These are phyloP conservation scores for Coemansia sp. DNA, from an alignment of 192 early-diverging fungal genomes.

Conservation along the genomic window DNA sequence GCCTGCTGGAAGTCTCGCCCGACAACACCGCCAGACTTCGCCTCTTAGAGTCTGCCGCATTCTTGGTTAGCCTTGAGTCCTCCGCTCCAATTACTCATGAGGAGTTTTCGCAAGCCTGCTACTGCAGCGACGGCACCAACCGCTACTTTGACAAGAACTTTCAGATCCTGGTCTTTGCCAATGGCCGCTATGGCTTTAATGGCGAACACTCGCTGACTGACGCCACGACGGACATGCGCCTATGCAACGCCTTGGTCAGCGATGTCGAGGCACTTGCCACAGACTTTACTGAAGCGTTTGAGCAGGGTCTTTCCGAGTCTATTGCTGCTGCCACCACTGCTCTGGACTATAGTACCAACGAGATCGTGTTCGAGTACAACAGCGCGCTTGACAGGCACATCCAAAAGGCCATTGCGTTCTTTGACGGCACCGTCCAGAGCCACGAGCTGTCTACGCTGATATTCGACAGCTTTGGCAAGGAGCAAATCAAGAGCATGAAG, in stretches of 20 bases:
- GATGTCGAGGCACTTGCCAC: slow-evolving; percentile 44
- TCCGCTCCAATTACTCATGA: slow-evolving; percentile 65
- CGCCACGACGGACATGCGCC: slow-evolving; percentile 73
- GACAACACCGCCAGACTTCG: slow-evolving; percentile 63
- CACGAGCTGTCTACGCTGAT: slow-evolving; percentile 67
- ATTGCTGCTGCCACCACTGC: slow-evolving; percentile 12
- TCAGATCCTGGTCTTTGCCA: slow-evolving; percentile 77
- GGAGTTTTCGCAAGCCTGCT: slow-evolving; percentile 72
- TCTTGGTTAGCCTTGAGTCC: slow-evolving; percentile 78
- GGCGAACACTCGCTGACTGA: slow-evolving; percentile 75
- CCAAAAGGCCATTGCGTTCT: slow-evolving; percentile 58
- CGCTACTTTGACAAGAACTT: slow-evolving; percentile 79
- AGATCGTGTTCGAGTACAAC: slow-evolving; percentile 56
- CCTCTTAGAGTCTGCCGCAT: slow-evolving; percentile 69
- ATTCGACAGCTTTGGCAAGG: slow-evolving; percentile 74
- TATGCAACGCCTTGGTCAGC: slow-evolving; percentile 67
- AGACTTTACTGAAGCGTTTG: not conserved
- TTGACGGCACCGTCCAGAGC: slow-evolving; percentile 61
- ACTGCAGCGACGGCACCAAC: slow-evolving; percentile 77
- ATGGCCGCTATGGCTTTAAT: slow-evolving; percentile 75
- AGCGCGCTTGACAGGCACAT: slow-evolving; percentile 55
- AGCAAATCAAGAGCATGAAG: slow-evolving; percentile 62
- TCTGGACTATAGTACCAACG: slow-evolving; percentile 42
- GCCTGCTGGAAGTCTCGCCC: slow-evolving; percentile 58
- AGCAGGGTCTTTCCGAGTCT: not conserved